Base-by-base conservation (phyloP, 2,329 filamentous ascomycete species). In the Colletotrichum sp. region DNA sequence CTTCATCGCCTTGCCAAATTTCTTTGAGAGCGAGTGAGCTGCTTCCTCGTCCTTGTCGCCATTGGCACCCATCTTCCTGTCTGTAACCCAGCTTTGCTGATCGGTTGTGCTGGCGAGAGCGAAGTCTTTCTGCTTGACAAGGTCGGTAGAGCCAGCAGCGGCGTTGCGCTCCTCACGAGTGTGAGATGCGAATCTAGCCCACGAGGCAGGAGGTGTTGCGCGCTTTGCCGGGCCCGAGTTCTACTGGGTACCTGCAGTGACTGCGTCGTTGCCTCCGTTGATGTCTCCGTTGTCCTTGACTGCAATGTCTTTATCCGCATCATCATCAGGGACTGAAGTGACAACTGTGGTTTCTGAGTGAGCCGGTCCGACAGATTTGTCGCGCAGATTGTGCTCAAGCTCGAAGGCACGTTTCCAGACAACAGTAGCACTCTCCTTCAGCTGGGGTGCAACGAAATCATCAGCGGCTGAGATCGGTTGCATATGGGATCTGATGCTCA, bases 131-230 rank as follows among this genome's bases (percentile, higher is more conserved):
- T 79, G 60, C 4, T 70, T 79, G n/a, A 84, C 78, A 1, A 73
- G 70, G 48, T 85, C 83, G 28, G 70, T 74, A 16, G 60, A 36
- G 12, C 75, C 69, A 18, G 80, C 81, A 38, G 76, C 64, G 38
- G 75, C 80, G 28, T 79, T 82, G 48, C 82, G 80, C 67, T 82
- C 79, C 32, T 79, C 78, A 34, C 82, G 79, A 6, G 78, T 82
- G 36, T 82, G 79, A 5, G 84, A 84, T 21, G 82, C 80, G 68
- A 81, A 85, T 32, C 72, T 84, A 12, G 84, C 78, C 84, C 85
- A 86, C 9, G 84, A 81, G 16, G 77, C 77, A 6, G 83, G 82
- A 32, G 81, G 81, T 6, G 43, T 67, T 12, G 72, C 70, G 8
- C 74, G 38, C 38, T 72, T 76, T 26, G 67, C 71, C 71, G 67